Percentiles rank a stretch among this genome's conserved stretches.
phyloP scores from a whole-genome alignment of 1,284 basidiomycete species.

The Tilletia indica region DNA sequence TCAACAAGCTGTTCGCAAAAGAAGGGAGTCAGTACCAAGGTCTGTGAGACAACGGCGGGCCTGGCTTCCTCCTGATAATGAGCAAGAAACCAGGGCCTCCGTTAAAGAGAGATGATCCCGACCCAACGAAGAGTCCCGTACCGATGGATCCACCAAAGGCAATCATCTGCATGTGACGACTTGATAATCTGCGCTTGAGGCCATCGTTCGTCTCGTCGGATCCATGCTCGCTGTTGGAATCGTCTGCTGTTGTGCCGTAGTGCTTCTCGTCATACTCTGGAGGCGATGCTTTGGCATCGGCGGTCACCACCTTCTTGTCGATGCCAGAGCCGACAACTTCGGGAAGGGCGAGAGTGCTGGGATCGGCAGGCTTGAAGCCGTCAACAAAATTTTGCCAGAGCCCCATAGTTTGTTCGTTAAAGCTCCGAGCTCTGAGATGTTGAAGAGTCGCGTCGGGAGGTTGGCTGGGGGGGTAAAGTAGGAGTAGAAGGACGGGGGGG shows the following conservation, averaged over 20 bases:
- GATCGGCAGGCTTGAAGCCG: conserved; percentile 40
- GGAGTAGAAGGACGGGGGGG: too few species aligned
- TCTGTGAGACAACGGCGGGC: too few species aligned
- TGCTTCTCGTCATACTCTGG: neutral
- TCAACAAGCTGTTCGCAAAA: too few species aligned
- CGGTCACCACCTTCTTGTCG: conserved; percentile 10
- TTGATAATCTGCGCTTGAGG: conserved; percentile 29
- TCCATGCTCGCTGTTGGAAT: neutral
- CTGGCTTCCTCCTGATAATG: too few species aligned
- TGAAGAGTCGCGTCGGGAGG: neutral
- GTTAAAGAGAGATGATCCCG: conserved; percentile 35
- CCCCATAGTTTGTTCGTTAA: conserved; percentile 28
- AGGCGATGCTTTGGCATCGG: neutral
- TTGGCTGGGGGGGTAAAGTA: neutral
- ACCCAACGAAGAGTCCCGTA: conserved; percentile 50
- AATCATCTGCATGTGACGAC: conserved; percentile 43
- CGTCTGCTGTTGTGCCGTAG: neutral
- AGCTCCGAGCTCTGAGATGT: neutral
- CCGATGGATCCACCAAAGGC: conserved; percentile 48
- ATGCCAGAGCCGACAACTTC: conserved; percentile 8
- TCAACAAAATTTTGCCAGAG: conserved; percentile 35
- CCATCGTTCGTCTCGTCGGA: conserved; percentile 7
- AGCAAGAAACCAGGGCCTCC: conserved; percentile 46
- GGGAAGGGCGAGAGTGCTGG: conserved; percentile 14
- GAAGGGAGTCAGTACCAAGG: too few species aligned